Conservation (phyloP, 495 filamentous ascomycete genomes). For the Xylaria nigripes region DNA sequence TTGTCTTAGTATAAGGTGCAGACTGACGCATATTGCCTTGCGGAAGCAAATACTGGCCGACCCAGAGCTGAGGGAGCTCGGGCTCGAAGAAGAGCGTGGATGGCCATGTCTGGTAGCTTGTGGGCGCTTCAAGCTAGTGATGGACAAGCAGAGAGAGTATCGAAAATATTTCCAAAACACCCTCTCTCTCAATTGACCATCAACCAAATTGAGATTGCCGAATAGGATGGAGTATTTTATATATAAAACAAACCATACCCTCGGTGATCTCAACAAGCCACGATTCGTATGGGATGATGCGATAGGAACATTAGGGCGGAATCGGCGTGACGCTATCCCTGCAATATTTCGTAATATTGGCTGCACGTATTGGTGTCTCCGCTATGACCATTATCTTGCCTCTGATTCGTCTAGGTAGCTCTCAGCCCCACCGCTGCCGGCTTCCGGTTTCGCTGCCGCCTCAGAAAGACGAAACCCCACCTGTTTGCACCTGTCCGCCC, state of each 20-base stretch:
- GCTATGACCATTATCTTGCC: conserved; percentile 7
- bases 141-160: background rate
- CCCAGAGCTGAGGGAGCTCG: conserved; percentile 35
- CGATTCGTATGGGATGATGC: background rate
- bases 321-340: conserved; percentile 8
- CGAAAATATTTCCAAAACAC: background rate
- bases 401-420: conserved; percentile 1
- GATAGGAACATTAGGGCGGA: conserved; percentile 7
- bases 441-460: conserved; percentile 9
- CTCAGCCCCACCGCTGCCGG: background rate
- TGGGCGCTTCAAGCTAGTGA: background rate
- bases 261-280: background rate
- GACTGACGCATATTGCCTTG: conserved; percentile 34
- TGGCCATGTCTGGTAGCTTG: conserved; percentile 24
- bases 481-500: no score
- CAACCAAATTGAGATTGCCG: background rate
- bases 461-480: background rate
- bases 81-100: conserved; percentile 31
- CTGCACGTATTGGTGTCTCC: background rate
- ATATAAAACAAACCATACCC: no score
- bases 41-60: conserved; percentile 23
- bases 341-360: no score
- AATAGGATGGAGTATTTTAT: background rate
- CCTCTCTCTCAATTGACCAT: background rate
- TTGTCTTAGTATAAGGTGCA: background rate